Percentiles rank a stretch among this genome's conserved stretches.
Evolutionary conservation across 2,329 filamentous ascomycete genomes (phyloP).

Genomic region (Fulvia fulva): DNA sequence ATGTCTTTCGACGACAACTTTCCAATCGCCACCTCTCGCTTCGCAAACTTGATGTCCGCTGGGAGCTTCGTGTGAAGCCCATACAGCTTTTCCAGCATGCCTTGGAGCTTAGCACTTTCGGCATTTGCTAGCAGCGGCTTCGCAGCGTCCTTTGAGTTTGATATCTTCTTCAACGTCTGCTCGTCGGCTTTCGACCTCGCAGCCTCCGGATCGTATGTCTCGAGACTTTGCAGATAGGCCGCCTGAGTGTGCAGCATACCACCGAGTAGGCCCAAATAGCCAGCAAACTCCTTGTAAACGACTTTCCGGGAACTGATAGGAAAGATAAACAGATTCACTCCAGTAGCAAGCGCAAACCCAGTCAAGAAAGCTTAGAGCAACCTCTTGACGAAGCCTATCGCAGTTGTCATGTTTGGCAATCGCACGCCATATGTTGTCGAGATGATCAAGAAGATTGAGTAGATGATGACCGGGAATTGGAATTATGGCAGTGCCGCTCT

Average conservation of each 20-base stretch:
- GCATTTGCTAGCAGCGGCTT: constrained; percentile 19
- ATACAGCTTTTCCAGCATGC: constrained; percentile 26
- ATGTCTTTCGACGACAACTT: constrained; percentile 63
- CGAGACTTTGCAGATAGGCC: constrained; percentile 60
- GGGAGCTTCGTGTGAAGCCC: constrained; percentile 65
- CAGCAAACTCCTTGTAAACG: constrained; percentile 60
- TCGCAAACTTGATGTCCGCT: constrained; percentile 65
- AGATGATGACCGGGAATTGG: constrained; percentile 65
- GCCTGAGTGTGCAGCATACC: constrained; percentile 57
- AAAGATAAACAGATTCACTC: constrained; percentile 61
- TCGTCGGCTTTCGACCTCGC: constrained; percentile 1
- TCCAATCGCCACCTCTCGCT: constrained; percentile 68
- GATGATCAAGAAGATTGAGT: constrained; percentile 64
- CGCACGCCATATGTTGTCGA: constrained; percentile 58
- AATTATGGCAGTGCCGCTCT: constrained; percentile 64
- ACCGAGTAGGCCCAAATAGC: constrained; percentile 55
- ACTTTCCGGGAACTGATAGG: constrained; percentile 63
- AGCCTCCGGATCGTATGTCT: constrained; percentile 49
- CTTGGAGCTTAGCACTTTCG: constrained; percentile 30
- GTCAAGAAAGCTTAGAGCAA: constrained; percentile 61
- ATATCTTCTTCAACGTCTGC: constrained; percentile 37
- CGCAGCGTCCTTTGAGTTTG: constrained; percentile 37
- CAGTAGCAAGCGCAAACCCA: constrained; percentile 61
- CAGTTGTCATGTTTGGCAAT: constrained; percentile 54
- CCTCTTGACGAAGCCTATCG: constrained; percentile 50